Evolutionary conservation across 2,329 filamentous ascomycete species (phyloP).

Genomic region (Aspergillus pseudoterreus): DNA sequence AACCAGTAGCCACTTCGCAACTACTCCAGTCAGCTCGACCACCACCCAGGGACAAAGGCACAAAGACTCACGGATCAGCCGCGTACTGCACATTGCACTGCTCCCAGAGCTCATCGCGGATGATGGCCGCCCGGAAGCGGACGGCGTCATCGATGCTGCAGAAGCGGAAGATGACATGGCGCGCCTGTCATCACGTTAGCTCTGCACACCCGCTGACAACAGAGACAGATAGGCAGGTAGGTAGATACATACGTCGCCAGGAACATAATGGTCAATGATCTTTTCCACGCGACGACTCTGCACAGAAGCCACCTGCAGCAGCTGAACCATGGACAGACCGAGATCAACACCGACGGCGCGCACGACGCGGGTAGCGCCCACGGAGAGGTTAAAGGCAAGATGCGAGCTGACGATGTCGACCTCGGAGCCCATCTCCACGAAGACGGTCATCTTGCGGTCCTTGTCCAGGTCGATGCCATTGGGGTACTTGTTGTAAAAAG

Average conservation of each 20-base stretch:
- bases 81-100: constrained; percentile 42
- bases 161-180: constrained; percentile 48
- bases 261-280: constrained; percentile 40
- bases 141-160: constrained; percentile 45
- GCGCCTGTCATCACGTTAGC: constrained; percentile 28
- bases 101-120: constrained; percentile 44
- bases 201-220: background rate
- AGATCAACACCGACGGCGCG: constrained; percentile 41
- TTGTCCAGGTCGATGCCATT: constrained; percentile 35
- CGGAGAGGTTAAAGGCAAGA: constrained; percentile 38
- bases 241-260: constrained; percentile 36
- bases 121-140: constrained; percentile 40
- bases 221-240: background rate
- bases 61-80: constrained; percentile 38
- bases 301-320: constrained; percentile 37
- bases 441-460: constrained; percentile 27
- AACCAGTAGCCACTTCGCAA: constrained; percentile 20
- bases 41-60: background rate
- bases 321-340: constrained; percentile 33
- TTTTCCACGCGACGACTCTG: constrained; percentile 44
- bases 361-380: constrained; percentile 45
- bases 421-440: constrained; percentile 37
- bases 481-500: constrained; percentile 33
- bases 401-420: constrained; percentile 41
- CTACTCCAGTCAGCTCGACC: constrained; percentile 10